Evolutionary conservation across 1,284 basidiomycete species (phyloP).

Genomic region (Phenoliferia sp.): DNA sequence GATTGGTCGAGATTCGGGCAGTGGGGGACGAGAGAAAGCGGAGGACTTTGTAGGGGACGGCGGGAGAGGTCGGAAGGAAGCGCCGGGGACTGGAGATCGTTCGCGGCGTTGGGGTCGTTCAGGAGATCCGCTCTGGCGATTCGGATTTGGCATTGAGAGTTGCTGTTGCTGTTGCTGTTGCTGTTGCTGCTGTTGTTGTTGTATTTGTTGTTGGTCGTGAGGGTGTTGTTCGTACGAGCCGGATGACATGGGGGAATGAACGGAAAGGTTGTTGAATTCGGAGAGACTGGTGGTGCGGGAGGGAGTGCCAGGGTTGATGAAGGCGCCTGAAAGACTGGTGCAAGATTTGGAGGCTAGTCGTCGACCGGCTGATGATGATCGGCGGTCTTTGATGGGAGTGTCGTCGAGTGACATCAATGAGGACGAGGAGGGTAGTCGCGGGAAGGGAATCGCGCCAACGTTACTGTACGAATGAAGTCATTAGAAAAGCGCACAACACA

Average conservation of each 20-base stretch:
- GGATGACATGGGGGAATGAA: constrained; percentile 9
- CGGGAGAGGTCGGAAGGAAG: background rate
- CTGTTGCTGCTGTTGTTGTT: constrained; percentile 2
- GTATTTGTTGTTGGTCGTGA: too few relatives aligned
- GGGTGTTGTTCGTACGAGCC: too few relatives aligned
- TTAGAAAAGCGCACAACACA: background rate
- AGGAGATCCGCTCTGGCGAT: background rate
- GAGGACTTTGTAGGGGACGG: constrained; percentile 3
- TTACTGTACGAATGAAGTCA: background rate
- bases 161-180: background rate
- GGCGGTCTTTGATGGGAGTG: constrained; percentile 31
- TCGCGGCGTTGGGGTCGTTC: background rate
- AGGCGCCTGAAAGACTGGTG: constrained; percentile 26
- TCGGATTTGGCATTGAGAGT: background rate
- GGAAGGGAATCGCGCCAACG: constrained; percentile 14
- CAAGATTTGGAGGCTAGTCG: constrained; percentile 35
- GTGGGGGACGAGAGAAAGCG: constrained; percentile 2
- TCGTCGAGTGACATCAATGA: constrained; percentile 38
- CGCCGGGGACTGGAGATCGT: background rate
- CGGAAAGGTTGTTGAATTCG: constrained; percentile 1
- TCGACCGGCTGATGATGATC: constrained; percentile 23
- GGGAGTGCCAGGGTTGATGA: constrained; percentile 14
- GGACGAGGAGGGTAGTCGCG: constrained; percentile 28
- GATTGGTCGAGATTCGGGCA: background rate
- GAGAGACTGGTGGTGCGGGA: constrained; percentile 8